Base-by-base conservation (phyloP, 2,329 filamentous ascomycete genomes). In the Blumeria hordei region DNA sequence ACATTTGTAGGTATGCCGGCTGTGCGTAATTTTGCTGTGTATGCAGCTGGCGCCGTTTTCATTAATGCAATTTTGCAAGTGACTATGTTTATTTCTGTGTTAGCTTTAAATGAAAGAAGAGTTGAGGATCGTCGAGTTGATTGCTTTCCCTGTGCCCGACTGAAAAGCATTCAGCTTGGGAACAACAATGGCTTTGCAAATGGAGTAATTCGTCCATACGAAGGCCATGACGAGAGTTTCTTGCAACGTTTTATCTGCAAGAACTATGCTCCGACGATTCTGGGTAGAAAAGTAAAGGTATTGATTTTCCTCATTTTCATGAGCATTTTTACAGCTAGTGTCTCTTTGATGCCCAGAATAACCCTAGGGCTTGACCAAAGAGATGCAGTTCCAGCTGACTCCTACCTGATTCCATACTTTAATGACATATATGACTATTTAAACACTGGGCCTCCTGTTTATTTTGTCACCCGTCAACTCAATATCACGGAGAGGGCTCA, bases 21-120 rank as follows among this genome's bases (percentile, higher is more conserved):
- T 1, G 93, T 98, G 45, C 80, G 88, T 59, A 98, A 98, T 68
- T 98, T 98, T 68, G 93, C 92, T 14, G 81, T 90, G 2, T 98
- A 98, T 65, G 92, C 92, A 11, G 88, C 92, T 1, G 92, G 92
- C 53, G 92, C 92, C 10, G 92, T 98, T 10, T 81, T 96, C 62
- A 90, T 98, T 73, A 98, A 98, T 65, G 93, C 93, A 0, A 67
- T 96, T n/a, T 72, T 98, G 6, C 92, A 98, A 67, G 83, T 96
- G 60, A 98, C 93, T 0, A 90, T 96, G 80, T 98, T 98, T 64
- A 77, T 95, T 41, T 90, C 93, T 0, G 83, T 96, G 3, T 74
- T 98, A 7, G 80, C 88, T 1, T 74, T 94, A 57, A 98, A 98
- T 64, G 92, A 98, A 69, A 78, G 80, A 65, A 78, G 93, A 8